Base-by-base conservation (phyloP, 805 yeast species). In the Millerozyma miso region DNA sequence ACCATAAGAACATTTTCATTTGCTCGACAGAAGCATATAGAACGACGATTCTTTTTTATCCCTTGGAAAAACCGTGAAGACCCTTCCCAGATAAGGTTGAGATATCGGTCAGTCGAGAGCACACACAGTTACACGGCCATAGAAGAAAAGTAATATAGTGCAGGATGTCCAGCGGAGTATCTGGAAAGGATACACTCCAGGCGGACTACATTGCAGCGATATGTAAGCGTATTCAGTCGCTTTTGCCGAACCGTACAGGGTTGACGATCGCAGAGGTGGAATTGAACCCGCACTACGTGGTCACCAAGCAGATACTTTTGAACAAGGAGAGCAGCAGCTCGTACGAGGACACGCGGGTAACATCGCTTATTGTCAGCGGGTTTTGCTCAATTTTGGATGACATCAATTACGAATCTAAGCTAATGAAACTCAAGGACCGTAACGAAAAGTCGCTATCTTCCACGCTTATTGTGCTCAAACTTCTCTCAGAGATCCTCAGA, bases 241-340 rank as follows among this genome's bases (percentile, higher is more conserved):
- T 68, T 19, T 53, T 70, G 18, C 74, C 75, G 14, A 60, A 54
- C 48, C 51, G 67, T 20, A 63, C 73, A 1, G 73, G 74, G n/a
- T 58, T 60, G 45, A 50, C 66, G 3, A 45, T 66, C 8, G 60
- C 61, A 8, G 74, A 70, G 43, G 70, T 69, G 6, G 74, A 69
- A 52, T 52, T 68, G 35, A 65, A 69, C 42, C 66, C 71, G 2
- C 74, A 69, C 46, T 70, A 60, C 44, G 43, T 61, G 16, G 49
- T 55, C 19, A 62, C 73, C 16, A 60, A 59, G 19, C 50, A 56
- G 26, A 56, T 67, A 33, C 52, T 69, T 19, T 35, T 62, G 13
- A 10, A 42, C 41, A 17, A 13, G 37, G 40, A 37, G 10, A 37
- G 17, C 14, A 23, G 23, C 19, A 37, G 38, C 14, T 31, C 36